Percentiles rank a stretch among this genome's conserved stretches.
Conservation (phyloP, 2,329 filamentous ascomycete species). For the Aspergillus amoenus region DNA sequence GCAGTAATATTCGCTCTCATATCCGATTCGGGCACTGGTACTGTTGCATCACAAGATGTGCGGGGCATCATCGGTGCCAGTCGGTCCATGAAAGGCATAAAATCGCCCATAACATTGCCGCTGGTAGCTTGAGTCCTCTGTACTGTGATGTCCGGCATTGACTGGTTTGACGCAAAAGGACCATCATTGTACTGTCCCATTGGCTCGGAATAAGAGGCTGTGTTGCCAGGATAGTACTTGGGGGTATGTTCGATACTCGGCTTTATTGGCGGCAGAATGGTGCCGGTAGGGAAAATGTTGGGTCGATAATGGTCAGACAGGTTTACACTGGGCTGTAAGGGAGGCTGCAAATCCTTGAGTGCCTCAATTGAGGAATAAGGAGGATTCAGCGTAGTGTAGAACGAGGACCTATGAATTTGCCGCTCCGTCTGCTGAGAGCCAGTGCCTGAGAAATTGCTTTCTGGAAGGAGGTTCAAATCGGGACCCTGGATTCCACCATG, state of each 20-base stretch:
- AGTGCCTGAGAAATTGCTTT: background rate
- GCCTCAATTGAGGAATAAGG: background rate
- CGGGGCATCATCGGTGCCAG: conserved; percentile 7
- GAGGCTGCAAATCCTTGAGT: background rate
- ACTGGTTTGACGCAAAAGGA: conserved; percentile 17
- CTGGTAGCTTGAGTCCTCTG: background rate
- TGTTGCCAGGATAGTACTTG: background rate
- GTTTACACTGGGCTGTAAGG: conserved; percentile 4
- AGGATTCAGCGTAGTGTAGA: background rate
- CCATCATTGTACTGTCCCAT: conserved; percentile 22
- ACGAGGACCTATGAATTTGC: too few relatives aligned
- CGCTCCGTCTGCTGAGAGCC: background rate
- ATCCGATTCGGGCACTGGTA: background rate
- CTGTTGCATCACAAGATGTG: background rate
- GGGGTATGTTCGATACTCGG: background rate
- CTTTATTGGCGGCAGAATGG: background rate
- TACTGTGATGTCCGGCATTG: background rate
- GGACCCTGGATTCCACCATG: background rate
- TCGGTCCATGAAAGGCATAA: conserved; percentile 5
- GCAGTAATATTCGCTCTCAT: background rate
- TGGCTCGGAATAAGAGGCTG: background rate
- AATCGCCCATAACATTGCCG: background rate
- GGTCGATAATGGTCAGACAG: conserved; percentile 5
- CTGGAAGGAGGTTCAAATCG: background rate
- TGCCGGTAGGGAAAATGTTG: background rate